These are phyloP conservation scores for Ceratobasidium papillatum DNA, from an alignment of 1,284 basidiomycete species.

Conservation along the genomic window DNA sequence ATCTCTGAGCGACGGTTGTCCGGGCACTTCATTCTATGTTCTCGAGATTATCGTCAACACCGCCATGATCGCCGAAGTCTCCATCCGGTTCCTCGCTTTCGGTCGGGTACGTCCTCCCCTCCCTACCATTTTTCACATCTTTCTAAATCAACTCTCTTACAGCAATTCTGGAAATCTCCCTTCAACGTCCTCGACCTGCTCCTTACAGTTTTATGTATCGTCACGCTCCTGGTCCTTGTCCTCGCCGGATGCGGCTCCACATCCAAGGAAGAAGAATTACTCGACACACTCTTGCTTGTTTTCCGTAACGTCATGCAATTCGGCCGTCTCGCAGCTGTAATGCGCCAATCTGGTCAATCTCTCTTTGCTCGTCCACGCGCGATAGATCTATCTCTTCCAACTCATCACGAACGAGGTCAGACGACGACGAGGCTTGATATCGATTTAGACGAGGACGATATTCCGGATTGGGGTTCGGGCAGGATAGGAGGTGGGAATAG, in stretches of 20 bases:
- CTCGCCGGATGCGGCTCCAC: conserved; percentile 79
- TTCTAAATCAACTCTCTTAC: conserved; percentile 15
- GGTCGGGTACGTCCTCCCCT: conserved; percentile 68
- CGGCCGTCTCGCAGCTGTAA: conserved; percentile 84
- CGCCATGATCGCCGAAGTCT: conserved; percentile 92
- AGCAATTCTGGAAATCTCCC: conserved; percentile 96
- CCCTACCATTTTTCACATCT: conserved; percentile 9
- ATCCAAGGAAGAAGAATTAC: conserved; percentile 87
- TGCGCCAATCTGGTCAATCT: conserved; percentile 93
- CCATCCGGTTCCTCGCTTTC: conserved; percentile 87
- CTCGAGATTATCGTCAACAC: conserved; percentile 91
- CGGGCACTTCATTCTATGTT: conserved; percentile 83
- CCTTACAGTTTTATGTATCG: conserved; percentile 83
- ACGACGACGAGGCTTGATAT: conserved; percentile 75
- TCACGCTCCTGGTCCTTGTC: conserved; percentile 86
- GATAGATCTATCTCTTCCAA: conserved; percentile 79
- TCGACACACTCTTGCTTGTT: conserved; percentile 89
- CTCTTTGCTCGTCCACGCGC: conserved; percentile 91
- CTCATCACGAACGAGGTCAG: conserved; percentile 62
- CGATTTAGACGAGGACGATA: conserved; percentile 74
- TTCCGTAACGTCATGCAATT: conserved; percentile 93
- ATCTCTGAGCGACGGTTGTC: conserved; percentile 81
- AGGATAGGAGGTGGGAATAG: background rate
- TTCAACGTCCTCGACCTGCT: conserved; percentile 89
- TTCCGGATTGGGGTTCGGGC: conserved; percentile 36